Evolutionary conservation across 257 asterid genomes (phyloP).

Genomic region (Solanum etuberosum): DNA sequence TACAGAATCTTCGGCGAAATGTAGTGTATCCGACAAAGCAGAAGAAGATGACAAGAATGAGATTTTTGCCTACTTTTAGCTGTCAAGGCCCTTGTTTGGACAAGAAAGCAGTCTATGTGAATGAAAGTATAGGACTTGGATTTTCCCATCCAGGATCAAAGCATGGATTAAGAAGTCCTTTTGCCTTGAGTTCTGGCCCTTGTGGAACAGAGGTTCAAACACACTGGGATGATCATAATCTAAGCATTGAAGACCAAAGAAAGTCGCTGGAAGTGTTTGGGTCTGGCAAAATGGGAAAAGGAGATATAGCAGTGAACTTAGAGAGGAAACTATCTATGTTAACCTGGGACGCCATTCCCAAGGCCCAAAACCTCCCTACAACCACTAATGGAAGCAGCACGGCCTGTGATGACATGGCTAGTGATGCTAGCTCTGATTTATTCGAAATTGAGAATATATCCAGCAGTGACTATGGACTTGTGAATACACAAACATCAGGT

Average conservation of each 20-base stretch:
- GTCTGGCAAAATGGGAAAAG: slow-evolving; percentile 18
- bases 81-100: slow-evolving; percentile 53
- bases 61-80: slow-evolving; percentile 32
- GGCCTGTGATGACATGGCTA: slow-evolving; percentile 48
- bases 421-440: slow-evolving; percentile 80
- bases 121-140: slow-evolving; percentile 10
- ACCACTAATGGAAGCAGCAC: slow-evolving; percentile 18
- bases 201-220: not conserved
- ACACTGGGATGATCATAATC: not conserved
- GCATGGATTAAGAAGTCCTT: not conserved
- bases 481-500: not conserved
- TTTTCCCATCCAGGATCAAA: slow-evolving; percentile 9
- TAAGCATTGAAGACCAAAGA: slow-evolving; percentile 21
- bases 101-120: slow-evolving; percentile 25
- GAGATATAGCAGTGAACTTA: slow-evolving; percentile 30
- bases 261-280: slow-evolving; percentile 69
- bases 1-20: slow-evolving; percentile 1
- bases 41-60: slow-evolving; percentile 21
- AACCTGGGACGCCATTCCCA: slow-evolving; percentile 86
- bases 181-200: not conserved
- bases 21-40: slow-evolving; percentile 18
- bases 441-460: slow-evolving; percentile 72
- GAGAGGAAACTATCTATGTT: slow-evolving; percentile 70
- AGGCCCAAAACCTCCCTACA: slow-evolving; percentile 11
- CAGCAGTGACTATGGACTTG: slow-evolving; percentile 11